Base-by-base conservation (phyloP, 2,329 filamentous ascomycete genomes). In the Calonectria henricotiae region DNA sequence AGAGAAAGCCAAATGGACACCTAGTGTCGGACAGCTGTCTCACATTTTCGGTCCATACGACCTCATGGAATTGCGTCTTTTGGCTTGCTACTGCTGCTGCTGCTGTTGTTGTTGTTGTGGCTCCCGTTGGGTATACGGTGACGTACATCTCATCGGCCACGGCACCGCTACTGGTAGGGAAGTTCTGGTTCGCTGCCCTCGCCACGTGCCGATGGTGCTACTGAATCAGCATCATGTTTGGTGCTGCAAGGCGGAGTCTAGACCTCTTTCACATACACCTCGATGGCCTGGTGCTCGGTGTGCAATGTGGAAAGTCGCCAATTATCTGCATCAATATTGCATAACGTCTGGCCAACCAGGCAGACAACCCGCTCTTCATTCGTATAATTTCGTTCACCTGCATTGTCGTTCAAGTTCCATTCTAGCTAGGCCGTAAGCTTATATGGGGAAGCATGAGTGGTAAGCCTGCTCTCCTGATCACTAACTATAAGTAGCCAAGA, bases 241-340 rank as follows among this genome's bases (percentile, higher is more conserved):
- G 37, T 60, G 35, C 54, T 25, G 20, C 20, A 43, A 15, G 23
- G 20, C 37, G 54, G 11, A 60, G 35, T 64, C 35, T 37, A 62
- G 62, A 41, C 62, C 62, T 54, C 62, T 8, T 54, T 35, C n/a
- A 37, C 46, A 25, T 4, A 44, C 9, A 20, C 44, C 62, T 23
- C 43, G 13, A 49, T 20, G 20, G 32, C n/a, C 27, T 25, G 27
- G 32, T 41, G 62, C 47, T 64, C 62, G 62, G 62, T 64, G 47
- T 64, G 35, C 46, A 35, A 55, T 20, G 11, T 27, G 62, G 62
- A 41, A 54, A 64, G 62, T 37, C 46, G 17, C 32, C 27, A 49
- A 46, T 23, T 49, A 8, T 27, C 17, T 25, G 30, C 44, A 49
- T 43, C 55, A 37, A 37, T 37, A 15, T 55, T 55, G 51, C 32